Evolutionary conservation across 2,329 filamentous ascomycete genomes (phyloP).

Genomic region (Penicillium digitatum): DNA sequence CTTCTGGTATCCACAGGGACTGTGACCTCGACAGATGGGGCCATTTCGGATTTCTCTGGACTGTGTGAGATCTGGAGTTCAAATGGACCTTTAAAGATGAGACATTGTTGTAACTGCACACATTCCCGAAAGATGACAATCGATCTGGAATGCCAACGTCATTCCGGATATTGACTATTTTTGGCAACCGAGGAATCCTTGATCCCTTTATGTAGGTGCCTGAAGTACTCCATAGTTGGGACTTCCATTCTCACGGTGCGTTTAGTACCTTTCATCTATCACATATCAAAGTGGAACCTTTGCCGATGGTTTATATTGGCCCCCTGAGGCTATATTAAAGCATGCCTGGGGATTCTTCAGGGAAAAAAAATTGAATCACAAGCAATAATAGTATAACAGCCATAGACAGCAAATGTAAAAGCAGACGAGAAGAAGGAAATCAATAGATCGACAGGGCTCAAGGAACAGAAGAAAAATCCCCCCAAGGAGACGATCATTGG

Average conservation of each 20-base stretch:
- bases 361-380: not conserved
- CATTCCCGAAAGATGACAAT: conserved; percentile 6
- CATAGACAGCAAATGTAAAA: not conserved
- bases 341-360: conserved; percentile 1
- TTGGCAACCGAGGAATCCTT: not conserved
- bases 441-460: conserved; percentile 1
- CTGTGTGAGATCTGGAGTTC: not conserved
- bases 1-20: not conserved
- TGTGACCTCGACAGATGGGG: not conserved
- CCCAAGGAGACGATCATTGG: conserved; percentile 5
- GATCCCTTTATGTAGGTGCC: not conserved
- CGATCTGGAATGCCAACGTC: conserved; percentile 7
- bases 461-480: not conserved
- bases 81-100: not conserved
- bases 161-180: conserved; percentile 3
- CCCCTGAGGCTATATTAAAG: not conserved
- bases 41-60: not conserved
- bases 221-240: not conserved
- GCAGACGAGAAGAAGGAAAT: not conserved
- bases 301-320: not conserved
- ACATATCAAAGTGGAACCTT: conserved; percentile 7
- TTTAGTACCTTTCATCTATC: not conserved
- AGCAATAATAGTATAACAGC: not conserved
- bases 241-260: too few relatives aligned
- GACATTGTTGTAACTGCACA: not conserved